These are phyloP conservation scores for Phytophthora tubulina DNA, from an alignment of 352 stramenopile genomes.

Conservation along the genomic window DNA sequence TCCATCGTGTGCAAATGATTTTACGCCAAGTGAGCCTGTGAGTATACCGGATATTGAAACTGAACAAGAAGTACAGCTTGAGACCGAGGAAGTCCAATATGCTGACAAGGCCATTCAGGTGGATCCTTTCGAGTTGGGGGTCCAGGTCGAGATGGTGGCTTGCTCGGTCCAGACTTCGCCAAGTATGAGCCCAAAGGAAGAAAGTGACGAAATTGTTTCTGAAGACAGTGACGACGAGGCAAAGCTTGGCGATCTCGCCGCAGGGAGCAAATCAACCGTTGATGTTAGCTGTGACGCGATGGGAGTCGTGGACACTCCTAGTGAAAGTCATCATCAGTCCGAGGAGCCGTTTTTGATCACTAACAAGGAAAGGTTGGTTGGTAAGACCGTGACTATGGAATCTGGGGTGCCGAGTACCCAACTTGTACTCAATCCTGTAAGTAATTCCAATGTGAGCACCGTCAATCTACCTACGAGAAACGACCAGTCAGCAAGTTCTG, in stretches of 20 bases:
- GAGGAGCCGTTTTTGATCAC: neutral
- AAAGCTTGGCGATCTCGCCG: neutral
- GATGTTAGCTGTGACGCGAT: constrained; percentile 33
- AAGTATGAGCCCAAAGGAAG: neutral
- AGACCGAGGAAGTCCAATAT: neutral
- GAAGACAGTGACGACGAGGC: neutral
- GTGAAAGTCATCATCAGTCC: neutral
- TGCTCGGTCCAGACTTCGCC: neutral
- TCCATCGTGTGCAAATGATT: neutral
- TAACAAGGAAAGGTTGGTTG: neutral
- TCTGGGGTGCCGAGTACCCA: neutral
- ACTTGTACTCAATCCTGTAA: neutral
- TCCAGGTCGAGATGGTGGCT: neutral
- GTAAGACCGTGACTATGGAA: neutral
- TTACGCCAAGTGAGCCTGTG: neutral
- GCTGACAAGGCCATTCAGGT: constrained; percentile 44
- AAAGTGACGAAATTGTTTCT: neutral
- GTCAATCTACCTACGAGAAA: neutral
- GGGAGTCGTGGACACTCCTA: neutral
- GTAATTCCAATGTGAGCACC: neutral
- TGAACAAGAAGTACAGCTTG: no score
- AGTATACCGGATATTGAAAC: neutral
- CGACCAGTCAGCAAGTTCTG: neutral
- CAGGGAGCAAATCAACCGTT: constrained; percentile 7
- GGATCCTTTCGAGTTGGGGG: constrained; percentile 2